These are phyloP conservation scores for Malbranchea zuffiana DNA, from an alignment of 2,329 filamentous ascomycete genomes.

Conservation along the genomic window DNA sequence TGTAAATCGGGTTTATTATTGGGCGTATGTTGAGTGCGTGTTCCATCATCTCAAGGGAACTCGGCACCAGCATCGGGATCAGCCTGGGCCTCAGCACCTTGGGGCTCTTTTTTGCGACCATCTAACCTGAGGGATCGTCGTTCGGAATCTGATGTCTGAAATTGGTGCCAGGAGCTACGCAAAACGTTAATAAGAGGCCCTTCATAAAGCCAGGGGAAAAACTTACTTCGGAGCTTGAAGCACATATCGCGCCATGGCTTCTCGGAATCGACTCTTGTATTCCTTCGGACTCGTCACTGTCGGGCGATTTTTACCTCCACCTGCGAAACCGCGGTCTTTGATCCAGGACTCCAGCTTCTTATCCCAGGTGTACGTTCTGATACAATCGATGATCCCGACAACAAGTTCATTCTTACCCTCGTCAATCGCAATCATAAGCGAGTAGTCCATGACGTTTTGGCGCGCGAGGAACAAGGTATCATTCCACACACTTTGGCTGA, in stretches of 20 bases:
- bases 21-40: background rate
- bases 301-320: slow-evolving; percentile 68
- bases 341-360: slow-evolving; percentile 99
- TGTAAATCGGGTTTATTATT: background rate
- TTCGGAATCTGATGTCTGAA: slow-evolving; percentile 10
- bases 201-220: background rate
- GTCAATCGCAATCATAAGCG: slow-evolving; percentile 94
- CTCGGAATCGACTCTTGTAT: slow-evolving; percentile 89
- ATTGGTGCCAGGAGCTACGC: slow-evolving; percentile 16
- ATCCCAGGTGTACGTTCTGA: slow-evolving; percentile 97
- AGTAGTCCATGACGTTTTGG: slow-evolving; percentile 99
- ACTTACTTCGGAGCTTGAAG: slow-evolving; percentile 40
- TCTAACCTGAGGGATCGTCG: slow-evolving; percentile 4
- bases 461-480: slow-evolving; percentile 90
- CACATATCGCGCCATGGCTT: slow-evolving; percentile 85
- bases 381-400: slow-evolving; percentile 96
- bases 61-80: background rate
- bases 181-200: background rate
- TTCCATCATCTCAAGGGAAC: background rate
- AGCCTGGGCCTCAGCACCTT: slow-evolving; percentile 1
- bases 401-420: slow-evolving; percentile 82
- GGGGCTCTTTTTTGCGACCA: slow-evolving; percentile 8
- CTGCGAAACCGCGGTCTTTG: slow-evolving; percentile 83
- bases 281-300: slow-evolving; percentile 96
- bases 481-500: slow-evolving; percentile 89